A percentile compares a stretch with the other conserved stretches of the same genome.
Conservation (phyloP, 2,329 filamentous ascomycete genomes). For the Cytospora piceicola region DNA sequence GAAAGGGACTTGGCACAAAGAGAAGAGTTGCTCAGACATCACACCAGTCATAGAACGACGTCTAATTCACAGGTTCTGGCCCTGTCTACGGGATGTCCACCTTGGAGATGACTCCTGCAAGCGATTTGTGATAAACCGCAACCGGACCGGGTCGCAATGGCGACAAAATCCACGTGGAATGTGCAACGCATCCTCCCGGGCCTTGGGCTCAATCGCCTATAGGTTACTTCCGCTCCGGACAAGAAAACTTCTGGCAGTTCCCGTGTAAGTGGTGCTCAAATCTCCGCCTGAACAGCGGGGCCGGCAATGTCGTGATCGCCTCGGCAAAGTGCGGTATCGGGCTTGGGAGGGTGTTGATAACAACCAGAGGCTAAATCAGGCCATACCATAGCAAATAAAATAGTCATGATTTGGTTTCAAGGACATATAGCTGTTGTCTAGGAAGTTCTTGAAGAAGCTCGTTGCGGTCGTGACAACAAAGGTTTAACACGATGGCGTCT, state of each 20-base stretch:
- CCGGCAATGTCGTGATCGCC: background rate
- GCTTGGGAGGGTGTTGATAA: background rate
- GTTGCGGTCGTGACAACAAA: background rate
- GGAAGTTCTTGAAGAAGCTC: background rate
- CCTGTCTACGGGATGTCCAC: background rate
- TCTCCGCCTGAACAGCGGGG: background rate
- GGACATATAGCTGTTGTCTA: background rate
- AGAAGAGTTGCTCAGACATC: background rate
- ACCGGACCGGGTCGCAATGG: background rate
- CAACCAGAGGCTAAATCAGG: background rate
- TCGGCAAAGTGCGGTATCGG: background rate
- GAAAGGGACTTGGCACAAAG: background rate
- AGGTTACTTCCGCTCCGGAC: background rate
- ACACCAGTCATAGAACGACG: background rate
- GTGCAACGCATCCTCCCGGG: background rate
- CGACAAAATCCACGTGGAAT: background rate
- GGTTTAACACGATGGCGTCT: background rate
- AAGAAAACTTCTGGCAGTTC: background rate
- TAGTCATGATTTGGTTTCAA: background rate
- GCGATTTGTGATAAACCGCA: background rate
- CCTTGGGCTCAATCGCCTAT: background rate
- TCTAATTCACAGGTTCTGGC: background rate
- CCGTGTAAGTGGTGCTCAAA: background rate
- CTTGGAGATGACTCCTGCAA: background rate
- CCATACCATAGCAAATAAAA: background rate